Base-by-base conservation (phyloP, 176 grass and related monocot genomes). In the Panicum miliaceum region DNA sequence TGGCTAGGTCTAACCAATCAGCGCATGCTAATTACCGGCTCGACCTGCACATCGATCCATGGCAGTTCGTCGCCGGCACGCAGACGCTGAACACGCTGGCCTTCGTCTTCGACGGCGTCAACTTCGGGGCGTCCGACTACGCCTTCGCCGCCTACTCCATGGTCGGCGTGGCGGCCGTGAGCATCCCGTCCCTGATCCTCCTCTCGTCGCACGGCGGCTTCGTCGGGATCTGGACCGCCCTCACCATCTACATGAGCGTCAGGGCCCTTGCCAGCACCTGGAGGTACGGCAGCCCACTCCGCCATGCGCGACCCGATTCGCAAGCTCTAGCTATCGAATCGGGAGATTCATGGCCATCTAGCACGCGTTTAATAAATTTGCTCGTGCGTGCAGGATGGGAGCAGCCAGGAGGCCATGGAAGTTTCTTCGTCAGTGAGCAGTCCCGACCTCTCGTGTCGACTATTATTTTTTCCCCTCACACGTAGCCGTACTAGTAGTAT, bases 61-160 rank as follows among this genome's bases (percentile, higher is more conserved):
- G 16, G 51, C 76, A 92, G 93, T 95, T 95, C 77, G 88, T 92
- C 62, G 93, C 90, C 5, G 85, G 86, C 34, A 90, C 88, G 12
- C 90, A 95, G 87, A 92, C 93, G 29, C 63, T 95, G 1, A 95
- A 95, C 67, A 83, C 88, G 2, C 42, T 95, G 88, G 93, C 93
- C 1, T 95, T 95, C 76, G 93, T 95, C 15, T 89, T 95, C 63
- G 90, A 95, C 43, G 90, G 93, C 47, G 12, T 92, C 83, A 95
- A 95, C 58, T 90, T 90, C 57, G 93, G 93, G 12, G 93, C 93
- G 45, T 94, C 93, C 3, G 93, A 94, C 74, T 94, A 92, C 48
- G 72, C 85, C 37, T 94, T 85, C 37, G 10, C 93, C 26, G 93
- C 90, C 6, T 92, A 90, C 87, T 94, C 93, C 34, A 94, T 94